These are phyloP conservation scores for Pneumocystis jirovecii DNA, from an alignment of 1,139 yeast genomes.

Conservation along the genomic window DNA sequence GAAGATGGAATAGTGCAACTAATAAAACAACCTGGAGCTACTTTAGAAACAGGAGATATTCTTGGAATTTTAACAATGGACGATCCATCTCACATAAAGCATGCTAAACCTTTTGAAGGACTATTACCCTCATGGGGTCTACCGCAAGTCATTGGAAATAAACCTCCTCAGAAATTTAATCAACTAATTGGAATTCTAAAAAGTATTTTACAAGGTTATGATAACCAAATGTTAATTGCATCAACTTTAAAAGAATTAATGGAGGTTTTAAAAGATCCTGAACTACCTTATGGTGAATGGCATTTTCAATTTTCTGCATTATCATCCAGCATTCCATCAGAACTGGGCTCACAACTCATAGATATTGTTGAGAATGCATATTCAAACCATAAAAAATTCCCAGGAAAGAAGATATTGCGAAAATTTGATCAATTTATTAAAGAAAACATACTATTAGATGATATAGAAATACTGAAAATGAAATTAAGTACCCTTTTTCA, in stretches of 20 bases:
- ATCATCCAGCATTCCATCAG: constrained; percentile 73
- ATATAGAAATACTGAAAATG: constrained; percentile 36
- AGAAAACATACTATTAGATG: constrained; percentile 32
- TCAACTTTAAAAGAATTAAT: constrained; percentile 59
- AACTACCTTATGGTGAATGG: constrained; percentile 92
- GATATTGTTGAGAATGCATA: constrained; percentile 43
- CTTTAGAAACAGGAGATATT: constrained; percentile 90
- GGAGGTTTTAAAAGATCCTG: constrained; percentile 58
- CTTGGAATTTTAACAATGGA: constrained; percentile 86
- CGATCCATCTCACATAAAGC: constrained; percentile 94
- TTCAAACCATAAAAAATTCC: constrained; percentile 70
- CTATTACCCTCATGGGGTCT: constrained; percentile 80
- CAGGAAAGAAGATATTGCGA: constrained; percentile 67
- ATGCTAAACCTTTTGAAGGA: constrained; percentile 89
- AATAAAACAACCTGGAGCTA: constrained; percentile 96
- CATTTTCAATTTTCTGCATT: constrained; percentile 68
- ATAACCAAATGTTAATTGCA: constrained; percentile 87
- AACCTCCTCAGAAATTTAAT: constrained; percentile 63
- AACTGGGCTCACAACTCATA: constrained; percentile 53
- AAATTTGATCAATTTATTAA: constrained; percentile 40
- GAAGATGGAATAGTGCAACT: constrained; percentile 88
- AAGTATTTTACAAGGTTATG: constrained; percentile 78
- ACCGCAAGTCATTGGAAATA: constrained; percentile 68
- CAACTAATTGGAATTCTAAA: constrained; percentile 44
- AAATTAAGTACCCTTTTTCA: constrained; percentile 58